Conservation (phyloP, 257 asterid genomes). For the Eustoma russellianum region DNA sequence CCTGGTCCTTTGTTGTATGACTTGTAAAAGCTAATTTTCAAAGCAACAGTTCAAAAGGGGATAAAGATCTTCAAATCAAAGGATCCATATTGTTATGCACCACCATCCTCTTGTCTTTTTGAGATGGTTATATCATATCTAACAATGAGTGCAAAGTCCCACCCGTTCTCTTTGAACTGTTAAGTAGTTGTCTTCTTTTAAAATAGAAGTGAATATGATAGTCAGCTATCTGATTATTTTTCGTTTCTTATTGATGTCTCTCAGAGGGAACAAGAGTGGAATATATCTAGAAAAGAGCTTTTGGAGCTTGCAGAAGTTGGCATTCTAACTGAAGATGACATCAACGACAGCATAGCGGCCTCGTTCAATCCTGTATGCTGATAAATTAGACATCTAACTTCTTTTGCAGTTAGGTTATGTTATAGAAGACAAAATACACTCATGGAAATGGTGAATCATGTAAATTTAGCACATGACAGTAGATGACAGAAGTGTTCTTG, state of each 20-base stretch:
- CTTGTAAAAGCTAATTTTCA: too few species aligned
- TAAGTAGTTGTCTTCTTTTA: background rate
- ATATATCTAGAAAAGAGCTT: slow-evolving; percentile 86
- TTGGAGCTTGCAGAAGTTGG: slow-evolving; percentile 90
- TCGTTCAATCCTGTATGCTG: slow-evolving; percentile 78
- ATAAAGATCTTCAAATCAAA: too few species aligned
- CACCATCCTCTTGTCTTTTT: too few species aligned
- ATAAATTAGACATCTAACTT: background rate
- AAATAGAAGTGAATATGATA: slow-evolving; percentile 4
- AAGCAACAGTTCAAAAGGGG: too few species aligned
- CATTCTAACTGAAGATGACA: slow-evolving; percentile 64
- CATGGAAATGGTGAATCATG: background rate
- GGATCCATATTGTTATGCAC: too few species aligned
- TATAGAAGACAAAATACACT: background rate
- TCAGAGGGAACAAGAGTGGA: slow-evolving; percentile 99
- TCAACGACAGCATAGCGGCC: slow-evolving; percentile 47
- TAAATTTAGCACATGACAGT: background rate
- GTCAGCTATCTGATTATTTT: slow-evolving; percentile 5
- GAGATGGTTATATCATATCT: too few species aligned
- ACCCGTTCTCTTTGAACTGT: too few species aligned
- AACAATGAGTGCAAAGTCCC: too few species aligned
- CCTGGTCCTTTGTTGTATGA: too few species aligned
- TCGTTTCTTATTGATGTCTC: slow-evolving; percentile 14
- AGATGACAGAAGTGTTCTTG: too few species aligned
- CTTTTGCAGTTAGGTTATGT: too few species aligned